A percentile compares a stretch with the other conserved stretches of the same genome.
Evolutionary conservation across 805 yeast genomes (phyloP).

Genomic region (Pichia paraexigua): DNA sequence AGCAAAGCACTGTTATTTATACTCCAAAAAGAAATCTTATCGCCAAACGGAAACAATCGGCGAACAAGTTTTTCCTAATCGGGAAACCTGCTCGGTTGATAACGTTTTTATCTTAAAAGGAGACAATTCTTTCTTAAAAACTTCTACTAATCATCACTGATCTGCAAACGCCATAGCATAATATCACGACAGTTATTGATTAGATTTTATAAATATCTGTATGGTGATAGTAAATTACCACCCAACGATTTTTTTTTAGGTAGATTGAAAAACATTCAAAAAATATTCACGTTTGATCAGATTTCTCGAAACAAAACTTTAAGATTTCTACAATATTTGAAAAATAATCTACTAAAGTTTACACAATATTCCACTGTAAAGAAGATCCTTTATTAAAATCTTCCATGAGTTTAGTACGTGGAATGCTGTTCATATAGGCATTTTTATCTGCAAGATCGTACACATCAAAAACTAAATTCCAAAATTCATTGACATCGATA

Average conservation of each 20-base stretch:
- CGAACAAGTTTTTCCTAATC: neutral
- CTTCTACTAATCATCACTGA: too few species aligned
- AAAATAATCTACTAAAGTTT: too few species aligned
- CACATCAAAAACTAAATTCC: slow-evolving; percentile 36
- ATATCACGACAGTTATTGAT: too few species aligned
- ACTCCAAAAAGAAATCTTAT: neutral
- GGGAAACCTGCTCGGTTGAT: neutral
- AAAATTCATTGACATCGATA: slow-evolving; percentile 35
- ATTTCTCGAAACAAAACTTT: too few species aligned
- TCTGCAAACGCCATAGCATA: too few species aligned
- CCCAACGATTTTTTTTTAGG: too few species aligned
- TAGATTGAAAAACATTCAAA: too few species aligned
- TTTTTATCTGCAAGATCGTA: slow-evolving; percentile 31
- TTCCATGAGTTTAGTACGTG: slow-evolving; percentile 6
- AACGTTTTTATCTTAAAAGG: neutral
- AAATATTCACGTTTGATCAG: neutral
- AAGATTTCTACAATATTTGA: too few species aligned
- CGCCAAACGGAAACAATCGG: neutral
- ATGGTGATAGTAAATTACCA: too few species aligned
- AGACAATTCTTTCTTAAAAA: too few species aligned
- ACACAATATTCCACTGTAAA: neutral
- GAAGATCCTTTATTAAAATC: slow-evolving; percentile 1
- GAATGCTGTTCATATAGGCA: slow-evolving; percentile 13
- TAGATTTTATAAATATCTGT: too few species aligned
- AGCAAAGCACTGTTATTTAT: neutral